These are phyloP conservation scores for Fusarium secorum DNA, from an alignment of 2,329 filamentous ascomycete species.

Conservation along the genomic window DNA sequence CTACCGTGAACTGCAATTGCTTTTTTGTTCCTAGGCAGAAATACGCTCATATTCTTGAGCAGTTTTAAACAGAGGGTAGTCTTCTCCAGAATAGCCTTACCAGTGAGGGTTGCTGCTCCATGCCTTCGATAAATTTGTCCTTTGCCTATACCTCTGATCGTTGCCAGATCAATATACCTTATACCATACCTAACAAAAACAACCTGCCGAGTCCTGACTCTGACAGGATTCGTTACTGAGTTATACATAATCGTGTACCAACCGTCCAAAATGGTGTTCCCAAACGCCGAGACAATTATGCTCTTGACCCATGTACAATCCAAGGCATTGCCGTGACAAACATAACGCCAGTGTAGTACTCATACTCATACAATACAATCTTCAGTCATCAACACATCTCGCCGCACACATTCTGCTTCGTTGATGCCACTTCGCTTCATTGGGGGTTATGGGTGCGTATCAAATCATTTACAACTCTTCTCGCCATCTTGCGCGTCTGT, in stretches of 20 bases:
- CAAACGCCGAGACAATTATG: slow-evolving; percentile 16
- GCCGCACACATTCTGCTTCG: slow-evolving; percentile 20
- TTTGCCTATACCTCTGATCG: neutral
- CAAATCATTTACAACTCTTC: slow-evolving; percentile 46
- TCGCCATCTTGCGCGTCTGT: slow-evolving; percentile 43
- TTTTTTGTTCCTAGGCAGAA: neutral
- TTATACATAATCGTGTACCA: neutral
- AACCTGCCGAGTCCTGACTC: neutral
- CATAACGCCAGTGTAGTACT: slow-evolving; percentile 10
- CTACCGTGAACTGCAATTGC: neutral
- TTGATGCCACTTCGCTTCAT: slow-evolving; percentile 41
- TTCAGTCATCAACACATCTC: slow-evolving; percentile 32
- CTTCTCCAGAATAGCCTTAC: neutral
- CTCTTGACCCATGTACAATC: slow-evolving; percentile 8
- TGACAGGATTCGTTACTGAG: neutral
- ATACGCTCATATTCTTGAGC: neutral
- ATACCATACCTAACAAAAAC: neutral
- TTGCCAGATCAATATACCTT: neutral
- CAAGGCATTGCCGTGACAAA: slow-evolving; percentile 9
- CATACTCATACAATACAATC: slow-evolving; percentile 22
- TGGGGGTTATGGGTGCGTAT: slow-evolving; percentile 39
- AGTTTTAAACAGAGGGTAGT: neutral
- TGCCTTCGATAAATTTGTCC: neutral
- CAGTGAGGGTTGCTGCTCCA: neutral
- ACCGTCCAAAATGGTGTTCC: neutral